phyloP scores from a whole-genome alignment of 2,329 filamentous ascomycete genomes.

The Xylariomycetidae sp. region DNA sequence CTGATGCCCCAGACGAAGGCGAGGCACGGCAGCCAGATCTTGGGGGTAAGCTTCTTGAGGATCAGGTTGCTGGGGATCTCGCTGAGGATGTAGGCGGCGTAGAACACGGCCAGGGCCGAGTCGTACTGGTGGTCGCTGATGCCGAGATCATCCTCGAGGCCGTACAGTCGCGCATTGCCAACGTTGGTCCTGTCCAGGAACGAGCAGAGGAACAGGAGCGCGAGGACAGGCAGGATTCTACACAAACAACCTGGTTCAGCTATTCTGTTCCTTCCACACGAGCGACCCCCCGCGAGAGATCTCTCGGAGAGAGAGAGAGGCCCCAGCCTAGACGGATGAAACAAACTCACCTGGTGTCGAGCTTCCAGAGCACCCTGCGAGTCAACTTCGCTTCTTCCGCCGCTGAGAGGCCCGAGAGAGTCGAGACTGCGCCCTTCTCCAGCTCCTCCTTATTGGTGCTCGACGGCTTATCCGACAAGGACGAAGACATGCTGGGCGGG shows the following conservation, averaged over 20 bases:
- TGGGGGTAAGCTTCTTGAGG: slow-evolving; percentile 56
- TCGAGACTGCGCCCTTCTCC: slow-evolving; percentile 16
- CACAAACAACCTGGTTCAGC: no score
- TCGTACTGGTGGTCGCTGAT: slow-evolving; percentile 61
- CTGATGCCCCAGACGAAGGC: slow-evolving; percentile 55
- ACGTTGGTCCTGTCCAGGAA: slow-evolving; percentile 67
- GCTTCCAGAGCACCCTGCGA: slow-evolving; percentile 45
- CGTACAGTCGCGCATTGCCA: slow-evolving; percentile 64
- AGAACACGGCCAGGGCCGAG: slow-evolving; percentile 60
- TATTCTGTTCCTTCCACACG: no score
- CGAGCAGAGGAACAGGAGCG: slow-evolving; percentile 61
- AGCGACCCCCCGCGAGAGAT: no score
- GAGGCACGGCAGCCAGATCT: slow-evolving; percentile 55
- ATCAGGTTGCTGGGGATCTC: slow-evolving; percentile 62
- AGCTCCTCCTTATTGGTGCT: slow-evolving; percentile 16
- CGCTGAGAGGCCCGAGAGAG: slow-evolving; percentile 5
- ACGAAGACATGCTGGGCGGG: no score
- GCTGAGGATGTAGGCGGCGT: slow-evolving; percentile 59
- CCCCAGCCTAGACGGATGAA: no score
- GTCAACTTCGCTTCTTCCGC: slow-evolving; percentile 27
- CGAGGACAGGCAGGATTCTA: slow-evolving; percentile 47
- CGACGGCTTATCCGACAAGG: slow-evolving; percentile 9
- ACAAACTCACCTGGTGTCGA: slow-evolving; percentile 43
- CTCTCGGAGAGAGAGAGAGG: no score
- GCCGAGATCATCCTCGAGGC: slow-evolving; percentile 52